Conservation (phyloP, 768 basidiomycete genomes). For the Suillus paluster region DNA sequence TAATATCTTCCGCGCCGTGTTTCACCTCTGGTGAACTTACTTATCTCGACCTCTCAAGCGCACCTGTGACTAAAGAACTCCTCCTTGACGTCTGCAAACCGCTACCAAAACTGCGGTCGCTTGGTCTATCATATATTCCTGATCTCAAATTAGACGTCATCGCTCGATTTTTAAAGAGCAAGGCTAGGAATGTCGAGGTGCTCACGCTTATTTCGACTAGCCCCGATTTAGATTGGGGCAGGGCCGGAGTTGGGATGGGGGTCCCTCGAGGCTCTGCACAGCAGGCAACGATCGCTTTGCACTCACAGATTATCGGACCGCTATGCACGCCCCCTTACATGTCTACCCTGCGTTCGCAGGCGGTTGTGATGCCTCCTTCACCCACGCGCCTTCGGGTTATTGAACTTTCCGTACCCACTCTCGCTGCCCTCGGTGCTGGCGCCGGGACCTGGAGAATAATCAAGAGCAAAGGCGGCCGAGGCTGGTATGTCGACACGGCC, state of each 20-base stretch:
- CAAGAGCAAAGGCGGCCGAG: conserved; percentile 90
- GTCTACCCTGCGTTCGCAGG: conserved; percentile 50
- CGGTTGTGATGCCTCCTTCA: conserved; percentile 41
- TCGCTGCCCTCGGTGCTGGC: conserved; percentile 75
- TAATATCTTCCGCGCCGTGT: conserved; percentile 78
- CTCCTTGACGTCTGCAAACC: conserved; percentile 54
- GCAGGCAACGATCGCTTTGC: conserved; percentile 76
- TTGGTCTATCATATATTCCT: conserved; percentile 90
- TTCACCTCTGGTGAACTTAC: conserved; percentile 74
- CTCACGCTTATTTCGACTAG: conserved; percentile 80
- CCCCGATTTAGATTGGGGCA: conserved; percentile 69
- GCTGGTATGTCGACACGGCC: conserved; percentile 93
- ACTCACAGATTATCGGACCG: conserved; percentile 78
- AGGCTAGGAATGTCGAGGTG: conserved; percentile 81
- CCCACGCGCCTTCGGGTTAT: conserved; percentile 84
- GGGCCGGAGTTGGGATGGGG: conserved; percentile 33
- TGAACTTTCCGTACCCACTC: conserved; percentile 75
- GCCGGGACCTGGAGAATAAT: conserved; percentile 88
- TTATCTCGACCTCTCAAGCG: conserved; percentile 90
- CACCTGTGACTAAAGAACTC: conserved; percentile 66
- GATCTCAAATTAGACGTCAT: conserved; percentile 67
- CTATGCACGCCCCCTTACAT: conserved; percentile 80
- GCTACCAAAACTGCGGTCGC: conserved; percentile 79
- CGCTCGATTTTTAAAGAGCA: conserved; percentile 66
- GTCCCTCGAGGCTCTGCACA: conserved; percentile 50